These are phyloP conservation scores for Leishmania guyanensis DNA, from an alignment of 208 protist genomes.

Conservation along the genomic window DNA sequence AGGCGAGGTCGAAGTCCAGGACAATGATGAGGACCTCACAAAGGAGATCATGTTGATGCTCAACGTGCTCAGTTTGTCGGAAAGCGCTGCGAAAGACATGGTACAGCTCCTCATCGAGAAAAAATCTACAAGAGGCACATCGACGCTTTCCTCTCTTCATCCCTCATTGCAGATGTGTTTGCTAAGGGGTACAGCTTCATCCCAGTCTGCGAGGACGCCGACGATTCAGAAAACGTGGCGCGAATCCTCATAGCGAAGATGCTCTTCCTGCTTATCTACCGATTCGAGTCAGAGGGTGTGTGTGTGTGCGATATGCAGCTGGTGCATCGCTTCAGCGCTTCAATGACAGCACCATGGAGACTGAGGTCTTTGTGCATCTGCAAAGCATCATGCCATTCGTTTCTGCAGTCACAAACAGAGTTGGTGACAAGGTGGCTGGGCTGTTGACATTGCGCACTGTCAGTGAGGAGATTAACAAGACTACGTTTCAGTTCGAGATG, in stretches of 20 bases:
- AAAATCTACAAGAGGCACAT: constrained; percentile 57
- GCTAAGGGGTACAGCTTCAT: constrained; percentile 59
- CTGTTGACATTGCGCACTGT: constrained; percentile 62
- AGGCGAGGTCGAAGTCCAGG: constrained; percentile 17
- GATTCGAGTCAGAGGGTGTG: constrained; percentile 37
- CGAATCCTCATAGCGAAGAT: constrained; percentile 57
- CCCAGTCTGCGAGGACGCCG: constrained; percentile 52
- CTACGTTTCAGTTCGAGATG: constrained; percentile 67
- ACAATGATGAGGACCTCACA: constrained; percentile 50
- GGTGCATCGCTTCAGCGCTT: constrained; percentile 41
- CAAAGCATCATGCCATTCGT: constrained; percentile 50
- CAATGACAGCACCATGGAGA: constrained; percentile 37
- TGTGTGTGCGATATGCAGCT: constrained; percentile 55
- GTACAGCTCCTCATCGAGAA: constrained; percentile 38
- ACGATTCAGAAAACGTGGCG: constrained; percentile 49
- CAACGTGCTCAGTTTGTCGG: constrained; percentile 67
- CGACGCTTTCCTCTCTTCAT: constrained; percentile 41
- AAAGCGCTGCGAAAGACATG: constrained; percentile 53
- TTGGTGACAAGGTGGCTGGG: constrained; percentile 37
- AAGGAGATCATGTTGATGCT: constrained; percentile 70
- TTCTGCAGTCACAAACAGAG: constrained; percentile 37
- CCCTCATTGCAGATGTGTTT: constrained; percentile 48
- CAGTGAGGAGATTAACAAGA: constrained; percentile 58
- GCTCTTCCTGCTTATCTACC: constrained; percentile 60
- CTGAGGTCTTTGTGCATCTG: constrained; percentile 51